Conservation (phyloP, 108 stramenopile genomes). For the Asterionellopsis glacialis region DNA sequence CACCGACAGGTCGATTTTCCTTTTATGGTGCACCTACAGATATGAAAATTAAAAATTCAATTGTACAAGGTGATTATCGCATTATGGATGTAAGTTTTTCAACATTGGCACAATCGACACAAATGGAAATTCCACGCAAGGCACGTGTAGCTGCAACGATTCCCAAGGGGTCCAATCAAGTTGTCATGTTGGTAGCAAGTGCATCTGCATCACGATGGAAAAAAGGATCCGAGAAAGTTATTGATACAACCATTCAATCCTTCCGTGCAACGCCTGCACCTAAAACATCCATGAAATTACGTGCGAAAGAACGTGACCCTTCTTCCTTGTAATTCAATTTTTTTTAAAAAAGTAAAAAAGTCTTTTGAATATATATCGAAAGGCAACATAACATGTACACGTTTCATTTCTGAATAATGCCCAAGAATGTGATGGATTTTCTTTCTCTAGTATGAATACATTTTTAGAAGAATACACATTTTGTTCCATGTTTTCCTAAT, state of each 20-base stretch:
- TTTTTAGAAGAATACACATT: too few species aligned
- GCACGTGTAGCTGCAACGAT: conserved; percentile 50
- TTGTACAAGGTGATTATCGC: conserved; percentile 21
- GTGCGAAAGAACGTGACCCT: conserved; percentile 30
- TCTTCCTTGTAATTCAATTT: too few species aligned
- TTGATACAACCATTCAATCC: conserved; percentile 32
- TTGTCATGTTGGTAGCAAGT: conserved; percentile 52
- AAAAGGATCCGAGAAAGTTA: conserved; percentile 35
- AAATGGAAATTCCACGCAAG: conserved; percentile 58
- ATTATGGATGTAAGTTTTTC: conserved; percentile 48
- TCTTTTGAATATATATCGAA: too few species aligned
- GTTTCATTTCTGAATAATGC: too few species aligned
- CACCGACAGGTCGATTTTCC: conserved; percentile 54
- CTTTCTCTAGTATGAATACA: too few species aligned
- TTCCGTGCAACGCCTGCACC: conserved; percentile 30
- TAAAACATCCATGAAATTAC: conserved; percentile 20
- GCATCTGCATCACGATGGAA: conserved; percentile 54
- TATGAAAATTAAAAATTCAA: conserved; percentile 46
- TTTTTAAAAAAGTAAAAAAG: too few species aligned
- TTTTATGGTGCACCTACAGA: conserved; percentile 69
- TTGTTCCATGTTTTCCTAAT: too few species aligned
- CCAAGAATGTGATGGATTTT: too few species aligned
- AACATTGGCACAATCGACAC: conserved; percentile 52
- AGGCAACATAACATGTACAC: too few species aligned
- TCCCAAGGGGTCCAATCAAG: conserved; percentile 40